phyloP scores from a whole-genome alignment of 1,139 yeast species.

The Suhomyces panamericanus region DNA sequence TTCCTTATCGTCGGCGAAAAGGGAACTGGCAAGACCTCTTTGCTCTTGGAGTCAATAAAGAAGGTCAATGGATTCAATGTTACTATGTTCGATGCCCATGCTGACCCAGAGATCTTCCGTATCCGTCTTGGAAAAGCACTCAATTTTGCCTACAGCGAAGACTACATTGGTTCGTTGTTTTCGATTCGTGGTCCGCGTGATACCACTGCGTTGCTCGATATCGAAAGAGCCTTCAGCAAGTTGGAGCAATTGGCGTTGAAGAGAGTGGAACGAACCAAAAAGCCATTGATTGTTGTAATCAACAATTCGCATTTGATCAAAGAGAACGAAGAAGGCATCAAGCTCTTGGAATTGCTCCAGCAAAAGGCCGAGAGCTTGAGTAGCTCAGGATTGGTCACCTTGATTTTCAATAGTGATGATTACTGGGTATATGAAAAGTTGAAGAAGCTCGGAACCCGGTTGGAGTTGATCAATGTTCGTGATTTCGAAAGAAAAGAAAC shows the following conservation, averaged over 20 bases:
- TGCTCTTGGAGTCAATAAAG: constrained; percentile 68
- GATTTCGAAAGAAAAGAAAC: constrained; percentile 64
- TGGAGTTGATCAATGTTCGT: constrained; percentile 70
- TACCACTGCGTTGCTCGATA: constrained; percentile 77
- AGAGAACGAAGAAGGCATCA: constrained; percentile 69
- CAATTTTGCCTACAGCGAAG: constrained; percentile 74
- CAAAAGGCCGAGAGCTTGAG: constrained; percentile 81
- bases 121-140: constrained; percentile 75
- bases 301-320: constrained; percentile 75
- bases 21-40: constrained; percentile 83
- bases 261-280: constrained; percentile 35
- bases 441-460: constrained; percentile 68
- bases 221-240: constrained; percentile 78
- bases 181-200: constrained; percentile 87
- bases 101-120: constrained; percentile 82
- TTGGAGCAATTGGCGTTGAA: constrained; percentile 70
- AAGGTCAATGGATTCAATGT: constrained; percentile 65
- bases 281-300: constrained; percentile 68
- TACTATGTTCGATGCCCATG: constrained; percentile 77
- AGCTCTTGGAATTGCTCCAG: constrained; percentile 72
- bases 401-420: constrained; percentile 79
- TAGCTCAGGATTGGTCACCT: constrained; percentile 74
- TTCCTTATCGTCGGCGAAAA: constrained; percentile 78
- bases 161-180: constrained; percentile 77
- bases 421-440: constrained; percentile 85